Evolutionary conservation across 1,284 basidiomycete genomes (phyloP), one percentile per base, ranked within the genome.

Genomic region (Ustanciosporium gigantosporum): DNA sequence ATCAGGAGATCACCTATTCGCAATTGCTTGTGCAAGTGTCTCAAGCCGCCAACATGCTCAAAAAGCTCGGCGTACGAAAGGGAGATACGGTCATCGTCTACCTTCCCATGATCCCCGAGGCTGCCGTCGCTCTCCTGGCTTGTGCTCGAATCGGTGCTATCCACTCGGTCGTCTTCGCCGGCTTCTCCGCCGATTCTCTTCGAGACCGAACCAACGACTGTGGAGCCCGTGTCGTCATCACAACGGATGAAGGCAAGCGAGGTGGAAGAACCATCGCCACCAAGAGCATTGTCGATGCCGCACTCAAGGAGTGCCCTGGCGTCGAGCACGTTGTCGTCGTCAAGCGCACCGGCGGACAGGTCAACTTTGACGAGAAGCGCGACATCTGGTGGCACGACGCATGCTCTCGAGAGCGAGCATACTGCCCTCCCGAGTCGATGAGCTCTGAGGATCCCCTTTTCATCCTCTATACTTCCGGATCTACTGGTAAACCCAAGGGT

Each of bases 311-410:
- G 66, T 89, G 88, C 78, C 89, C 90, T 4, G 78, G 81, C 15
- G 91, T 97, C 53, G 88, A 95, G 79, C 88, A 97, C 70, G 90
- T 93, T 25, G 82, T 98, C 46, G 92, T 98, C 2, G 84, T 96
- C 49, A 84, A 86, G 80, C 84, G 94, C 58, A 97, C 94, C 0
- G 94, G 94, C 7, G 87, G 84, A 58, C 81, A 70, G 37, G 86
- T 97, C 25, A 82, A 86, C n/a, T 90, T 88, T 86, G 87, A 84
- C 11, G 82, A 86, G 60, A 92, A 90, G 8, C 82, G 94, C 47
- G 94, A 98, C 80, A 83, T 86, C 68, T 97, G 94, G 94, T 97
- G 91, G 91, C 88, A 96, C 77, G 93, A 97, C 80, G 90, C 90
- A 80, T 83, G 84, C 41, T 84, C 82, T 27, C 88, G 87, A 79